Base-by-base conservation (phyloP, 2,329 filamentous ascomycete species). In the Fusarium albosuccineum region DNA sequence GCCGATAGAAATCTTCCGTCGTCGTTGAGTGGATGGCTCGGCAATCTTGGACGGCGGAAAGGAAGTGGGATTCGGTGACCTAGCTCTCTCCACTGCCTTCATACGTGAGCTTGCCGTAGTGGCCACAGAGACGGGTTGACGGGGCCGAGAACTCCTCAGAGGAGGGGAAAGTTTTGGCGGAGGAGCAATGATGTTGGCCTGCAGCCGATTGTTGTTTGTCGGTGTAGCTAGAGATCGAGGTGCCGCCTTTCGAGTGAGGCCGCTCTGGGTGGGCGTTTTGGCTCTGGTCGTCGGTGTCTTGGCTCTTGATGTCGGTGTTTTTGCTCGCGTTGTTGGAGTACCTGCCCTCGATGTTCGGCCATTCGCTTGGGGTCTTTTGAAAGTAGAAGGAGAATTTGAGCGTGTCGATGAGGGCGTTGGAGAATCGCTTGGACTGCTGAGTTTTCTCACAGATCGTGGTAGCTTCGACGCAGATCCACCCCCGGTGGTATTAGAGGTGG, bases 81-180 rank as follows among this genome's bases (percentile, higher is more conserved):
- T 80, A 16, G 88, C 82, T 48, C 85, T 83, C 61, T 91, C 90
- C 5, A 85, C 82, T 49, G 87, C 85, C 75, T 86, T 91, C 71
- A 89, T 86, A 59, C 90, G 87, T 36, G 91, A 91, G 56, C 89
- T 88, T 33, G 89, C 83, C n/a, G 91, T 91, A 3, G 87, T 87
- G n/a, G 91, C 91, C 56, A 88, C 83, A 9, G 92, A 93, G 22
- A 97, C 89, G 9, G 92, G 90, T 73, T 93, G 90, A 52, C 93
- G 86, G n/a, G 92, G 92, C 41, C 92, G 86, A 41, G 93, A 96
- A 74, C 92, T 96, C 74, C 93, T 88, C 49, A 97, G 81, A 9
- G 91, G 88, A 4, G 93, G 93, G 1, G 94, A 97, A 34, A 90
- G 85, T 74, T 92, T 93, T 1, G 92, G 87, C 16, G 85, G 83